phyloP scores from a whole-genome alignment of 2,329 filamentous ascomycete genomes.

The Xylaria arbuscula region DNA sequence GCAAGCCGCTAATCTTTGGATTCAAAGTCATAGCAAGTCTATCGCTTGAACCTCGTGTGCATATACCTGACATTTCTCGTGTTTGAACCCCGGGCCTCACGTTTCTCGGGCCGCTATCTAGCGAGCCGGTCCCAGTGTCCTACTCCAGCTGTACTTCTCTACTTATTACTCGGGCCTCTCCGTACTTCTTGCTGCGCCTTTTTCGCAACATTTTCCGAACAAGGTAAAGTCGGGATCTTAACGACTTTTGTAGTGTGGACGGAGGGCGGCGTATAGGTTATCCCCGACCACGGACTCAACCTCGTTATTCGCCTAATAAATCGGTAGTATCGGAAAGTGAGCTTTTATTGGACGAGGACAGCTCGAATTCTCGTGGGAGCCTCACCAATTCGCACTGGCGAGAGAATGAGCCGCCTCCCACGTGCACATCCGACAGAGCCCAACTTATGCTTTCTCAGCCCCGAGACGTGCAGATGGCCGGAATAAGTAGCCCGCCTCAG shows the following conservation, averaged over 20 bases:
- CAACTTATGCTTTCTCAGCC: slow-evolving; percentile 32
- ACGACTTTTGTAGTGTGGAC: slow-evolving; percentile 4
- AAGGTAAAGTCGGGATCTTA: not conserved
- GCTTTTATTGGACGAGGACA: not conserved
- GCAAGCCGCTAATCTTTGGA: slow-evolving; percentile 15
- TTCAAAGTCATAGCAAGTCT: slow-evolving; percentile 10
- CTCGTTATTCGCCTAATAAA: not conserved
- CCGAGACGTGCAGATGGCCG: slow-evolving; percentile 36
- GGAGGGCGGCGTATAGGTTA: not conserved
- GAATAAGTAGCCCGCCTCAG: not conserved
- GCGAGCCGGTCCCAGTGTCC: not conserved
- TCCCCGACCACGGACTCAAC: not conserved
- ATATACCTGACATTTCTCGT: not conserved
- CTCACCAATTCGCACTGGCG: not conserved
- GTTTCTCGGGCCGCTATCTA: not conserved
- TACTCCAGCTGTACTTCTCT: slow-evolving; percentile 6
- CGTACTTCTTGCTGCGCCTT: not conserved
- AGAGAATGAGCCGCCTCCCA: slow-evolving; percentile 6
- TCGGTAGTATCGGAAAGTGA: not conserved
- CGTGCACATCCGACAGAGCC: slow-evolving; percentile 20
- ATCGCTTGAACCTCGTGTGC: slow-evolving; percentile 6
- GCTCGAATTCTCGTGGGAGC: slow-evolving; percentile 8
- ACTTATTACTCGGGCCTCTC: not conserved
- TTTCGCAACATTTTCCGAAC: slow-evolving; percentile 8
- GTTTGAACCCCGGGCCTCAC: not conserved